Percentiles rank a stretch among this genome's conserved stretches.
Evolutionary conservation across 805 yeast genomes (phyloP).

Genomic region (Zygoascus ofunaensis): DNA sequence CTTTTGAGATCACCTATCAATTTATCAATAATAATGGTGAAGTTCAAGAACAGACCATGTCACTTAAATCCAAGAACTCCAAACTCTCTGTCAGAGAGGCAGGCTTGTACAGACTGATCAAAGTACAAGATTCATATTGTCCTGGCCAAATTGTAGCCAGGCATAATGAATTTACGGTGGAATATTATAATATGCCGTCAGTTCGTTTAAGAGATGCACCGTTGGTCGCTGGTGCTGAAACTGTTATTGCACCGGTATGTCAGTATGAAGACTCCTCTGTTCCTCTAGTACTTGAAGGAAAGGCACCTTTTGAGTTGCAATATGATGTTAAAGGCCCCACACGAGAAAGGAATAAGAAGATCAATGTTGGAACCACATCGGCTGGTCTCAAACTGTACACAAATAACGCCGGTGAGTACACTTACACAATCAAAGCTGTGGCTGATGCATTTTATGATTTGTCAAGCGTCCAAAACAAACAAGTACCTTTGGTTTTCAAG

Average conservation of each 20-base stretch:
- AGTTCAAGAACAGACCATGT: conserved; percentile 4
- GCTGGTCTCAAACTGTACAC: conserved; percentile 40
- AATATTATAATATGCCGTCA: conserved; percentile 40
- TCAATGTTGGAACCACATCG: conserved; percentile 45
- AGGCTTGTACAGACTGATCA: conserved; percentile 40
- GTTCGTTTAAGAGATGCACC: conserved; percentile 32
- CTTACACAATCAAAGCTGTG: conserved; percentile 50
- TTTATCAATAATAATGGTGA: conserved; percentile 10
- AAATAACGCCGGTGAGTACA: conserved; percentile 48
- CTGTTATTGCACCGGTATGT: conserved; percentile 36
- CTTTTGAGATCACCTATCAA: conserved; percentile 34
- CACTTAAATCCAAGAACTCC: conserved; percentile 15
- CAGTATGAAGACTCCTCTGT: conserved; percentile 40
- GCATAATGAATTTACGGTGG: conserved; percentile 31
- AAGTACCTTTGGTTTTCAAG: conserved; percentile 27
- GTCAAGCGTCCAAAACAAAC: conserved; percentile 5
- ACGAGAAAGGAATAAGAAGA: conserved; percentile 15
- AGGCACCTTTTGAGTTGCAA: conserved; percentile 59
- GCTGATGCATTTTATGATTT: conserved; percentile 48
- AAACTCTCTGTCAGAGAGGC: conserved; percentile 33
- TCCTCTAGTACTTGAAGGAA: conserved; percentile 42
- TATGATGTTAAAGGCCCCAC: conserved; percentile 36
- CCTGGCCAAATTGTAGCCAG: conserved; percentile 36
- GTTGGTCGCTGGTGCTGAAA: conserved; percentile 19
- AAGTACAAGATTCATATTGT: conserved; percentile 45